Evolutionary conservation across 257 asterid genomes (phyloP), one percentile per base, ranked within the genome.

Genomic region (Salvia splendens): DNA sequence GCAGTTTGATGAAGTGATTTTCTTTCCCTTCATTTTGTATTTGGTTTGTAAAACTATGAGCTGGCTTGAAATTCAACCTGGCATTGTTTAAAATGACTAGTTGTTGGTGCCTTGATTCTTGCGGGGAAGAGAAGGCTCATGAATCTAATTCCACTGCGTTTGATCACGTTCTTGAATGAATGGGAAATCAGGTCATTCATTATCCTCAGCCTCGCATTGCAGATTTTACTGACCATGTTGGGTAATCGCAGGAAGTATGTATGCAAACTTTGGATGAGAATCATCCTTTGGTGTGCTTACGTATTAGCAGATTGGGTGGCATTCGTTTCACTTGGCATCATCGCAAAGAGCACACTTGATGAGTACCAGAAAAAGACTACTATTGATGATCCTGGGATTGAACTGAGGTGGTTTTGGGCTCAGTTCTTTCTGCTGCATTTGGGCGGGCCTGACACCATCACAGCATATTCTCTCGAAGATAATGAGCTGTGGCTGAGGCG

Each of bases 401-500:
- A 79, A 16, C 57, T 82, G 43, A 69, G 45, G 72, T 57, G 79
- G 46, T 84, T 84, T 43, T 84, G 87, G 89, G 81, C 89, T 53
- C 85, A 81, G 8, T 84, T 84, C 80, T 73, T 84, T 12, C 55
- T 81, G 69, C 67, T 82, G 17, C 89, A 84, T 50, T 73, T 84
- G n/a, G 89, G 87, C 1, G 89, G 87, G 40, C 85, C 89, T 28
- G 89, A 84, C 50, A 82, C 87, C 42, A 84, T 84, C 33, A 84
- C 89, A 0, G 89, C 87, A 1, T 84, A 84, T 63, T 67, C 89
- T 5, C 76, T 79, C 14, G 87, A 84, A 55, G 89, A 84, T 65
- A 84, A 84, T 47, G 85, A 79, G 76, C 87, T 84, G 3, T 84
- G 87, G 89, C 38, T 77, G 12, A 73, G 89, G 84, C 85, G 77